Conservation (phyloP, 805 yeast species). For the Metahyphopichia silvanorum region DNA sequence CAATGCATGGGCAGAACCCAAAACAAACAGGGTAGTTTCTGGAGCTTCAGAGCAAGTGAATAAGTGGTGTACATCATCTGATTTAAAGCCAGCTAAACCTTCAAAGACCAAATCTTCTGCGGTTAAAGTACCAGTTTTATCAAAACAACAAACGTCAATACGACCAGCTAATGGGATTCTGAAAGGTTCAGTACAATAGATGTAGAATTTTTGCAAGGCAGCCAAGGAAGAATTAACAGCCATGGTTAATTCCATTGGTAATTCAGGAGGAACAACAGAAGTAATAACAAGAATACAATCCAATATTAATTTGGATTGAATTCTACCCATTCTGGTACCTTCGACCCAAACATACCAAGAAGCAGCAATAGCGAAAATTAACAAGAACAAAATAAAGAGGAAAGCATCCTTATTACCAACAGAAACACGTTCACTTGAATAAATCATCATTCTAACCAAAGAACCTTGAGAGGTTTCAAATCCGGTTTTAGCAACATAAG, state of each 20-base stretch:
- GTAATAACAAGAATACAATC: constrained; percentile 96
- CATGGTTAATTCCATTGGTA: constrained; percentile 98
- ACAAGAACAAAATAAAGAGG: constrained; percentile 83
- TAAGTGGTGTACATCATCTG: constrained; percentile 52
- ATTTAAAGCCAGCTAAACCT: constrained; percentile 83
- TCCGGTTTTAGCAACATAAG: constrained; percentile 90
- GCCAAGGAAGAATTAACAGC: constrained; percentile 92
- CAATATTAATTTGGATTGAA: constrained; percentile 86
- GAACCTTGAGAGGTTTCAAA: constrained; percentile 98
- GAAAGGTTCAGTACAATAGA: constrained; percentile 98
- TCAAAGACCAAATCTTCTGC: constrained; percentile 96
- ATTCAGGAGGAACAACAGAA: constrained; percentile 97
- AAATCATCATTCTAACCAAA: constrained; percentile 95
- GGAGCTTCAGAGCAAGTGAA: constrained; percentile 63
- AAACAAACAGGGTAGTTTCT: constrained; percentile 59
- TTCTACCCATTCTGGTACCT: constrained; percentile 93
- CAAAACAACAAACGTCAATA: constrained; percentile 97
- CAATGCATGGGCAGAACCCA: constrained; percentile 95
- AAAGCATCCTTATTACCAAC: constrained; percentile 95
- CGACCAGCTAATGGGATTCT: constrained; percentile 97
- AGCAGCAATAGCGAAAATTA: constrained; percentile 90
- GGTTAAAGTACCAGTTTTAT: constrained; percentile 96
- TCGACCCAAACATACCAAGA: constrained; percentile 98
- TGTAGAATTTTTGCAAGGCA: constrained; percentile 80
- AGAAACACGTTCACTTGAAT: constrained; percentile 92